phyloP scores from a whole-genome alignment of 2,329 filamentous ascomycete species.

The Grosmannia huntii region DNA sequence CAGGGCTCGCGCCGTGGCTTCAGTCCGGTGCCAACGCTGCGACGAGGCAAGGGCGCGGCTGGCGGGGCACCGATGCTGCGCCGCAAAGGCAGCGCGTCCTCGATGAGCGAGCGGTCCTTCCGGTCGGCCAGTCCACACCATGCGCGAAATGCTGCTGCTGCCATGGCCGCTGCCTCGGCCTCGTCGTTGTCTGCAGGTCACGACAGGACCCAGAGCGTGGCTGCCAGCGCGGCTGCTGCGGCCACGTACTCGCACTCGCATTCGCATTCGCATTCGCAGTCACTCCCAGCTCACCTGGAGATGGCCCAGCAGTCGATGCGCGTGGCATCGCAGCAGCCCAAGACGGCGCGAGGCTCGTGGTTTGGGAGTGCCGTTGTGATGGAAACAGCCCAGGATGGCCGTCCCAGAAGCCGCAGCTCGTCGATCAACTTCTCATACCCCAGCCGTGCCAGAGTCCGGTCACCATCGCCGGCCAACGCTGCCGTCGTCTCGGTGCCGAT shows the following conservation, averaged over 20 bases:
- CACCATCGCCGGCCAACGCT: slow-evolving; percentile 16
- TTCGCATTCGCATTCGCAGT: no score
- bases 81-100: slow-evolving; percentile 57
- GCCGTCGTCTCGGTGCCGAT: slow-evolving; percentile 5
- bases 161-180: neutral
- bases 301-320: slow-evolving; percentile 26
- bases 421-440: slow-evolving; percentile 50
- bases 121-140: slow-evolving; percentile 53
- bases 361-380: slow-evolving; percentile 31
- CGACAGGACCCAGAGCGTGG: neutral
- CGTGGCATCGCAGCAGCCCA: slow-evolving; percentile 39
- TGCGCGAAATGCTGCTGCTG: neutral
- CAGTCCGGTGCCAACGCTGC: slow-evolving; percentile 10
- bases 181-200: neutral
- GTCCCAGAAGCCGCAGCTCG: slow-evolving; percentile 31
- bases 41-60: slow-evolving; percentile 4
- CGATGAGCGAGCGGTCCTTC: slow-evolving; percentile 84
- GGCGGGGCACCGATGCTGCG: slow-evolving; percentile 30
- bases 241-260: neutral
- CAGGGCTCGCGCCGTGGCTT: slow-evolving; percentile 21
- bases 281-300: neutral
- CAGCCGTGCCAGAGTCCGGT: slow-evolving; percentile 27
- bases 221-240: neutral
- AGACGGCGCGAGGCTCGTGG: slow-evolving; percentile 31
- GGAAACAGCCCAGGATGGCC: slow-evolving; percentile 15